Evolutionary conservation across 2,329 filamentous ascomycete genomes (phyloP).

Genomic region (Amauroascus niger): DNA sequence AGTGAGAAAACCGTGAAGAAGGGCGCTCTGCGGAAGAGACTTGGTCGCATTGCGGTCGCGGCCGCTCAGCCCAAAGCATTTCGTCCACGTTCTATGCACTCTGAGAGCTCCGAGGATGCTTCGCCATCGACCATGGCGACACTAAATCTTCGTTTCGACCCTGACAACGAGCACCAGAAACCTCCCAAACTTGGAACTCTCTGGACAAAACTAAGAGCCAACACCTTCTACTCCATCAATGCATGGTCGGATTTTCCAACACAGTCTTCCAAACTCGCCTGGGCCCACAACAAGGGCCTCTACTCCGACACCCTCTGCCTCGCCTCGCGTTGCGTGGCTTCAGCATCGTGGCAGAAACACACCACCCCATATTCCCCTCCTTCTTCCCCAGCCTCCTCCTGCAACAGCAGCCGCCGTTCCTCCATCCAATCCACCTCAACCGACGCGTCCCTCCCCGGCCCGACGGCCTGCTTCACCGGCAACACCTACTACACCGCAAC

Average conservation of each 20-base stretch:
- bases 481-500: constrained; percentile 50
- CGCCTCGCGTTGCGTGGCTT: constrained; percentile 47
- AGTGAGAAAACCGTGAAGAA: constrained; percentile 53
- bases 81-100: constrained; percentile 30
- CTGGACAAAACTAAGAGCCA: constrained; percentile 47
- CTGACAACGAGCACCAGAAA: constrained; percentile 37
- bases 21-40: constrained; percentile 47
- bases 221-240: constrained; percentile 47
- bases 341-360: constrained; percentile 49
- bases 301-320: constrained; percentile 46
- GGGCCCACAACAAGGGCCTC: constrained; percentile 40
- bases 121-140: constrained; percentile 47
- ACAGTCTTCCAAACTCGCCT: constrained; percentile 33
- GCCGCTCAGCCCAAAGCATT: constrained; percentile 51
- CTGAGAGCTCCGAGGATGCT: constrained; percentile 26
- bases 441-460: constrained; percentile 25
- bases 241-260: constrained; percentile 44
- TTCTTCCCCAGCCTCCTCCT: constrained; percentile 21
- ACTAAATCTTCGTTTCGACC: constrained; percentile 53
- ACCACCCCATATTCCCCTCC: constrained; percentile 27
- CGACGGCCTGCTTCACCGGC: constrained; percentile 38
- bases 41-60: constrained; percentile 49
- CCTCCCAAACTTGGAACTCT: constrained; percentile 48
- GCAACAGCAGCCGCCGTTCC: constrained; percentile 25
- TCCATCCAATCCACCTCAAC: constrained; percentile 18